Base-by-base conservation (phyloP, 2,329 filamentous ascomycete species). In the Colletotrichum sp. region DNA sequence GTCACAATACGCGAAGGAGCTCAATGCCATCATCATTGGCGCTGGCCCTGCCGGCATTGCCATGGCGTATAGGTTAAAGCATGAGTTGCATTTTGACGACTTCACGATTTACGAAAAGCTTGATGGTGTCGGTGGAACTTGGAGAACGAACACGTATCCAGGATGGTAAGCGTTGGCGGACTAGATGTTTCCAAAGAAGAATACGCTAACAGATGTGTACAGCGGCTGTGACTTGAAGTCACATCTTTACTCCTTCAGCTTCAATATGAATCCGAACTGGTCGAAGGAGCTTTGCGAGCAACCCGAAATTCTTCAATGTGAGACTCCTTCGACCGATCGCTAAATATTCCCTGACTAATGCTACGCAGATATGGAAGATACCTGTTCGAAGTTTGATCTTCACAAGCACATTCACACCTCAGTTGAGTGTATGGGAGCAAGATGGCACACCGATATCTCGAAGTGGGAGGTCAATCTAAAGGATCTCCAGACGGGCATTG, bases 191-290 rank as follows among this genome's bases (percentile, higher is more conserved):
- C 22, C n/a, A 39, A 10, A 28, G 55, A 34, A 18, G 26, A 34
- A 62, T 18, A 34, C 16, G 24, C 68, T 70, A 24, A 70, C 26
- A 12, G 12, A 34, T 24, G 4, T 28, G 4, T 18, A 5, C 62
- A 79, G 80, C 64, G 79, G 80, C 48, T 80, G 78, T 57, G 80
- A 84, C 78, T 78, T 85, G n/a, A 79, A 81, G 15, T 82, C 82
- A 1, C 84, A 86, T 77, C 81, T 87, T 4, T 87, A 87, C 71
- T 86, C 85, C 0, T 87, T 85, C 80, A 85, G 83, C 48, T 87
- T 86, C 78, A 84, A 83, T 22, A 78, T 83, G 13, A 87, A 87
- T 32, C 84, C 84, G 0, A 76, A 85, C 62, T 86, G 85, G 84
- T 82, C 82, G 13, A 81, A 82, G 68, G 79, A 83, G 68, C 81